Evolutionary conservation across 495 filamentous ascomycete genomes (phyloP).

Genomic region (Aspergillus affinis): DNA sequence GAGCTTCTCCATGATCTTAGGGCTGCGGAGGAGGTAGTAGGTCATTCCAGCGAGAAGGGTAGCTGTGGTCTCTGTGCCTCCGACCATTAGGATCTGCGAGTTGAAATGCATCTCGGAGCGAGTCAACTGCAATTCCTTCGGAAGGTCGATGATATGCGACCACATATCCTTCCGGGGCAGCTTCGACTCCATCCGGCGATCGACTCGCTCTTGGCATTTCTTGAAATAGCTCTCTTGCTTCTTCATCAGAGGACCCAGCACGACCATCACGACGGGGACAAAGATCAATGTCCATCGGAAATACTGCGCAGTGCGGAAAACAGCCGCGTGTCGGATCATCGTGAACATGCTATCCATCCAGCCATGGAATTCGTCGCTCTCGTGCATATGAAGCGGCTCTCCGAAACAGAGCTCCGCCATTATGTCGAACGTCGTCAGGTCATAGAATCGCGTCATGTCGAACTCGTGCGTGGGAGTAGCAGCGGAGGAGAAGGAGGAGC

Average conservation of each 20-base stretch:
- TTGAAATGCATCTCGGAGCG: slow-evolving; percentile 21
- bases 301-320: slow-evolving; percentile 8
- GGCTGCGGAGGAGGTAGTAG: slow-evolving; percentile 49
- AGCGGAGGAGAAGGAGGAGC: not conserved
- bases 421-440: slow-evolving; percentile 59
- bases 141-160: slow-evolving; percentile 9
- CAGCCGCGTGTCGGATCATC: slow-evolving; percentile 15
- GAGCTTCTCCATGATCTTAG: slow-evolving; percentile 39
- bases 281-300: slow-evolving; percentile 10
- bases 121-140: slow-evolving; percentile 6
- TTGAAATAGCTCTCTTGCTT: slow-evolving; percentile 4
- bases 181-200: not conserved
- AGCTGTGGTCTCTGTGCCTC: slow-evolving; percentile 58
- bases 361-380: slow-evolving; percentile 39
- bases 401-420: slow-evolving; percentile 58
- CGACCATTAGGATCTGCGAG: slow-evolving; percentile 39
- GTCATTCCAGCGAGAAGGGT: slow-evolving; percentile 50
- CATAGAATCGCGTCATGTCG: slow-evolving; percentile 49
- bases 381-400: slow-evolving; percentile 50
- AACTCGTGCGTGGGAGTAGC: slow-evolving; percentile 10
- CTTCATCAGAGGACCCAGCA: too few relatives aligned
- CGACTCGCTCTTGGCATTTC: slow-evolving; percentile 9
- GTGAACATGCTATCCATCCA: slow-evolving; percentile 41
- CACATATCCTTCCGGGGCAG: slow-evolving; percentile 14
- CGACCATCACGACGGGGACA: too few relatives aligned